These are phyloP conservation scores for Curvularia lunata DNA, from an alignment of 2,329 filamentous ascomycete species.

Conservation along the genomic window DNA sequence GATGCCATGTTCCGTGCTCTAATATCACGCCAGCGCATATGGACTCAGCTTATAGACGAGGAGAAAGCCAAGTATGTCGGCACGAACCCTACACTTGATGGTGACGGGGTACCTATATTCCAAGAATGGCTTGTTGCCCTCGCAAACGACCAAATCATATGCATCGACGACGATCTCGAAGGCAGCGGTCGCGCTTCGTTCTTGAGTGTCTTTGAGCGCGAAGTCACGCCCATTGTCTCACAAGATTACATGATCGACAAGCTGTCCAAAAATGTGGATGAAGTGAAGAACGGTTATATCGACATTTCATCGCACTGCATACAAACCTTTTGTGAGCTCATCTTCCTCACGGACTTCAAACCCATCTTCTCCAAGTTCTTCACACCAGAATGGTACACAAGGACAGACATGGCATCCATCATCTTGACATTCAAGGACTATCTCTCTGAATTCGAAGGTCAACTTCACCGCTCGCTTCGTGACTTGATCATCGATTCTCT, in stretches of 20 bases:
- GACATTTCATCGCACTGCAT: constrained; percentile 95
- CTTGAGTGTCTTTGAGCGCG: constrained; percentile 82
- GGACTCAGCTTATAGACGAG: constrained; percentile 87
- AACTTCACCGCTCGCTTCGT: constrained; percentile 83
- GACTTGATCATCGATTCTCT: constrained; percentile 95
- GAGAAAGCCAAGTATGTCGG: constrained; percentile 75
- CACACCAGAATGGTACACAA: constrained; percentile 85
- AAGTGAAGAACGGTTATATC: constrained; percentile 87
- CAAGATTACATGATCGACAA: constrained; percentile 73
- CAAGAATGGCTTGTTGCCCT: constrained; percentile 95
- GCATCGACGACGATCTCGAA: constrained; percentile 79
- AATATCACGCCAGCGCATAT: constrained; percentile 79
- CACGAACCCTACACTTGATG: constrained; percentile 62
- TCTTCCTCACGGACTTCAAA: constrained; percentile 90
- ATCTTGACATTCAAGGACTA: constrained; percentile 96
- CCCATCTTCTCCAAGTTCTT: constrained; percentile 87
- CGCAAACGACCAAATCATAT: constrained; percentile 98
- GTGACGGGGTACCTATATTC: constrained; percentile 75
- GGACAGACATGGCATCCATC: constrained; percentile 89
- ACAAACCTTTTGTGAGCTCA: constrained; percentile 80
- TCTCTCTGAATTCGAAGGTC: constrained; percentile 80
- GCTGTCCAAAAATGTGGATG: constrained; percentile 73
- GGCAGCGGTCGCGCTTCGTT: constrained; percentile 73
- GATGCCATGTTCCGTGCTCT: constrained; percentile 94
- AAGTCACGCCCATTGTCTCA: constrained; percentile 81